Conservation (phyloP, 345 rosid species). For the Eucalyptus cloeziana region DNA sequence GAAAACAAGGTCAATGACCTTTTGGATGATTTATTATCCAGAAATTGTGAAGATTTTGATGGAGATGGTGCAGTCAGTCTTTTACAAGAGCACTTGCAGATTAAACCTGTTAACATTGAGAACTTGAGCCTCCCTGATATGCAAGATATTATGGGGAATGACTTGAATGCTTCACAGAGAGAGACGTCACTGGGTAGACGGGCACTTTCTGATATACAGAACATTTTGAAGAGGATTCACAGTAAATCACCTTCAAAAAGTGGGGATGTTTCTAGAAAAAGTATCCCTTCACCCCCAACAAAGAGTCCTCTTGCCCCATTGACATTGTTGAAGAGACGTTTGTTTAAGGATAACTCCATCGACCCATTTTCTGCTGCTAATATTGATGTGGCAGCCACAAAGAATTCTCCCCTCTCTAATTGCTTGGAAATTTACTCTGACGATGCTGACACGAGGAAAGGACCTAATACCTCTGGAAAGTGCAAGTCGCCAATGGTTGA, state of each 20-base stretch:
- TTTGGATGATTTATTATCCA: conserved; percentile 44
- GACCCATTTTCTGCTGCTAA: conserved; percentile 40
- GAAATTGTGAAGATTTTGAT: conserved; percentile 35
- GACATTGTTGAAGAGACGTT: conserved; percentile 15
- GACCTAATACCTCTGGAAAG: neutral
- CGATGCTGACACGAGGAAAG: conserved; percentile 20
- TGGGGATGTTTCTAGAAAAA: conserved; percentile 6
- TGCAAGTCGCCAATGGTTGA: conserved; percentile 7
- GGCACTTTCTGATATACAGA: conserved; percentile 39
- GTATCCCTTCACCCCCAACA: conserved; percentile 30
- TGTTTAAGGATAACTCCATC: conserved; percentile 8
- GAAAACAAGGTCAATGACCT: conserved; percentile 28
- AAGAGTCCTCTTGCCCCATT: conserved; percentile 32
- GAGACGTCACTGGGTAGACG: conserved; percentile 27
- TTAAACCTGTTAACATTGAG: conserved; percentile 36
- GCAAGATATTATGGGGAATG: conserved; percentile 28
- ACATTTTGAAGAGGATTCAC: conserved; percentile 19
- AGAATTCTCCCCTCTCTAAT: conserved; percentile 4
- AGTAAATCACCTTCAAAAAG: conserved; percentile 15
- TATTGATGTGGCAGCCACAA: conserved; percentile 12
- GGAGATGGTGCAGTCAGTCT: conserved; percentile 45
- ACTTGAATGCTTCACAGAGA: conserved; percentile 29
- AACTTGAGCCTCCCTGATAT: conserved; percentile 47
- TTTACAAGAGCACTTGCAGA: conserved; percentile 46
- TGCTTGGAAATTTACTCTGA: conserved; percentile 4